Evolutionary conservation across 108 stramenopile species (phyloP).

Genomic region (Fistulifera solaris): DNA sequence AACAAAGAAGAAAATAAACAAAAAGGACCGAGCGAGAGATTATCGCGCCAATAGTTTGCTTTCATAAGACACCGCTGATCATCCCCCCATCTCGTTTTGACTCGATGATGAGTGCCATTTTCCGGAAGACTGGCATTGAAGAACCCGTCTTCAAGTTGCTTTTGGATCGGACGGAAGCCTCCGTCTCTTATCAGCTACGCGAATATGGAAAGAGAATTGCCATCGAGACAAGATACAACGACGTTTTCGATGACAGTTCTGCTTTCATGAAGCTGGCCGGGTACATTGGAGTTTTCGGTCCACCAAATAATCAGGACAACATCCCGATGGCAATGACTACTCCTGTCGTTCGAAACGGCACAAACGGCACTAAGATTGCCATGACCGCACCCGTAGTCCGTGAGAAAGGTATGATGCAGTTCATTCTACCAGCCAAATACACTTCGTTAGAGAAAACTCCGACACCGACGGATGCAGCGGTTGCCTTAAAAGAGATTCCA

Average conservation of each 20-base stretch:
- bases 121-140: too few relatives aligned
- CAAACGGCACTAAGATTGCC: constrained; percentile 26
- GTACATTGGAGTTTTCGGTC: constrained; percentile 83
- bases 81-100: too few relatives aligned
- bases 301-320: constrained; percentile 52
- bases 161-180: too few relatives aligned
- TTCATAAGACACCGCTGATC: too few relatives aligned
- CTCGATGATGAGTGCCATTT: too few relatives aligned
- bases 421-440: constrained; percentile 73
- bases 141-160: too few relatives aligned
- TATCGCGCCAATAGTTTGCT: too few relatives aligned
- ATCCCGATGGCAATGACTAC: constrained; percentile 75
- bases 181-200: too few relatives aligned
- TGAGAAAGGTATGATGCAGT: constrained; percentile 42
- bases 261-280: constrained; percentile 55
- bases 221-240: background rate
- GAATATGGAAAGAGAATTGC: too few relatives aligned
- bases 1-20: too few relatives aligned
- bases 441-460: constrained; percentile 66
- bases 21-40: too few relatives aligned
- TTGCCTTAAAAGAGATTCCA: constrained; percentile 56
- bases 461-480: constrained; percentile 61
- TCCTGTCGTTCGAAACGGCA: constrained; percentile 52
- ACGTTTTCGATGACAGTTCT: constrained; percentile 19
- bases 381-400: constrained; percentile 73